A percentile compares a stretch with the other conserved stretches of the same genome.
These are phyloP conservation scores for Anacardium occidentale DNA, from an alignment of 345 rosid species.

Conservation along the genomic window DNA sequence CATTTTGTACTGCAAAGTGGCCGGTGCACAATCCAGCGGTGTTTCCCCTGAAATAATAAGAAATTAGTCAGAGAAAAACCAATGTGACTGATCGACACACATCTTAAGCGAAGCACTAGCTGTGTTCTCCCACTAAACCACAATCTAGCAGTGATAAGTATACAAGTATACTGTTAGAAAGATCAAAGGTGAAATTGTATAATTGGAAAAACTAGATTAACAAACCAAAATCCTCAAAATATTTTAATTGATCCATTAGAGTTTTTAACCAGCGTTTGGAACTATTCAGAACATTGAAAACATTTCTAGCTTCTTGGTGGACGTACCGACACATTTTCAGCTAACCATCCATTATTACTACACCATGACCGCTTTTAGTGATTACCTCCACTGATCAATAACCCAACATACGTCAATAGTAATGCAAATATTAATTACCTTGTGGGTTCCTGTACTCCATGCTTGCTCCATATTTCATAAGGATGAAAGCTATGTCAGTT, in stretches of 20 bases:
- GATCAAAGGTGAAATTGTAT: background rate
- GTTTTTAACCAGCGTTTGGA: background rate
- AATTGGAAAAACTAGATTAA: background rate
- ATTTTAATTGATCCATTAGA: background rate
- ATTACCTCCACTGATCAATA: background rate
- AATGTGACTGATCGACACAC: background rate
- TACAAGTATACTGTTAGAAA: background rate
- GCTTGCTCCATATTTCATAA: conserved; percentile 88
- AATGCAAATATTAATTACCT: conserved; percentile 42
- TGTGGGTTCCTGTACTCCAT: conserved; percentile 82
- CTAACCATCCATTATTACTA: background rate
- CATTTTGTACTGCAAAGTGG: conserved; percentile 85
- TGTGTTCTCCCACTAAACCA: background rate
- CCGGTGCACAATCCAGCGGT: conserved; percentile 87
- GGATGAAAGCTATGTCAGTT: conserved; percentile 69
- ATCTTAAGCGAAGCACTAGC: background rate
- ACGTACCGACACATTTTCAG: background rate
- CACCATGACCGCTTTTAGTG: background rate
- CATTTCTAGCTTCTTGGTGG: background rate
- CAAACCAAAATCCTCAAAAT: background rate
- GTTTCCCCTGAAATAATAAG: conserved; percentile 62
- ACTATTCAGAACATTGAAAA: background rate
- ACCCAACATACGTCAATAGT: background rate
- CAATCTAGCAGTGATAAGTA: background rate
- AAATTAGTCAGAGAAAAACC: background rate